These are phyloP conservation scores for Saraca asoca DNA, from an alignment of 331 rosid genomes.

Conservation along the genomic window DNA sequence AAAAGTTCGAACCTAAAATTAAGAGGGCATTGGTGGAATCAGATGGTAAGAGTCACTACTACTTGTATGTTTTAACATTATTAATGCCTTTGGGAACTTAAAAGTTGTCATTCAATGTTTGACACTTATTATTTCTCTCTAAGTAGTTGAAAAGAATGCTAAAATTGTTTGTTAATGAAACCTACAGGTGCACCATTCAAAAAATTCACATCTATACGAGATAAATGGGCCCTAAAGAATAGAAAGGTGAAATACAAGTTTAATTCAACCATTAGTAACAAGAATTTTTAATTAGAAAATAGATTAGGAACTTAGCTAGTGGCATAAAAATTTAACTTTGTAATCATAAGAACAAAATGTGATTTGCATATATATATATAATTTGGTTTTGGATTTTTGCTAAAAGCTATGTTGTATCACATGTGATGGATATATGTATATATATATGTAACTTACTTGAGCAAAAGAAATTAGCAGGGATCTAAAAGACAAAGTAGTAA, in stretches of 20 bases:
- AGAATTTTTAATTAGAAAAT: neutral
- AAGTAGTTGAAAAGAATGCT: neutral
- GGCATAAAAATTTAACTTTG: constrained; percentile 19
- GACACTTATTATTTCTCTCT: neutral
- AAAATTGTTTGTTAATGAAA: constrained; percentile 13
- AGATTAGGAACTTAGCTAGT: neutral
- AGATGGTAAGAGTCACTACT: constrained; percentile 45
- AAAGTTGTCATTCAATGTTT: neutral
- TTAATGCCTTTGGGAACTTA: neutral
- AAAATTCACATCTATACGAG: constrained; percentile 59
- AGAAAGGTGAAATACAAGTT: constrained; percentile 6
- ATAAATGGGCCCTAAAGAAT: constrained; percentile 65
- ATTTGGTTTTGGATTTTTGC: constrained; percentile 13
- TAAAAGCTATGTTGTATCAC: constrained; percentile 32
- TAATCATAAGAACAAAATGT: constrained; percentile 8
- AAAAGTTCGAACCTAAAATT: constrained; percentile 71
- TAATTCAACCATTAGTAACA: neutral
- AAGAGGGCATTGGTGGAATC: constrained; percentile 78
- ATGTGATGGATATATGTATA: too few relatives aligned
- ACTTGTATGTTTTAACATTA: neutral
- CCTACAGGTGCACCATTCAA: constrained; percentile 64
- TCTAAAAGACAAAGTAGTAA: too few relatives aligned
- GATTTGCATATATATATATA: neutral
- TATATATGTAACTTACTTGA: constrained; percentile 19
- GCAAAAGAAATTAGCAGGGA: too few relatives aligned